phyloP scores from a whole-genome alignment of 805 yeast species.

The Suhomyces emberorum region DNA sequence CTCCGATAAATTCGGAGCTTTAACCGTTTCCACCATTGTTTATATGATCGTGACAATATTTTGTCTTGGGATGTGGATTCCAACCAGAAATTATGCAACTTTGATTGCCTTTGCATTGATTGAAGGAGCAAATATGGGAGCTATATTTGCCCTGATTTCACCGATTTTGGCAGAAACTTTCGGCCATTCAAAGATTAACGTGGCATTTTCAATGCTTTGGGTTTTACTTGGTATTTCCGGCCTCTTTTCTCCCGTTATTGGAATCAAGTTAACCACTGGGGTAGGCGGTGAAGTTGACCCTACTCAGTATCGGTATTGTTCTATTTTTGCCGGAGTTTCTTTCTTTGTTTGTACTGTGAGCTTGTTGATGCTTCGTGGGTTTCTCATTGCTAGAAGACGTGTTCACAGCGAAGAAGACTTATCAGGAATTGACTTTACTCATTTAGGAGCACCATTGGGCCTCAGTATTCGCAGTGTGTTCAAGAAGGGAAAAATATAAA shows the following conservation, averaged over 20 bases:
- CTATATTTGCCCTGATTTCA: slow-evolving; percentile 18
- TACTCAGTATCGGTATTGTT: slow-evolving; percentile 16
- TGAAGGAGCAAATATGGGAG: slow-evolving; percentile 20
- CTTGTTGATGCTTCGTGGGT: slow-evolving; percentile 20
- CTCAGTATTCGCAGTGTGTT: background rate
- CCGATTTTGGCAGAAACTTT: slow-evolving; percentile 17
- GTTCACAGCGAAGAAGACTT: background rate
- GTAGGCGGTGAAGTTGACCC: slow-evolving; percentile 10
- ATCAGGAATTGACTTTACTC: slow-evolving; percentile 5
- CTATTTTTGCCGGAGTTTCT: slow-evolving; percentile 19
- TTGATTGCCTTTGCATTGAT: slow-evolving; percentile 13
- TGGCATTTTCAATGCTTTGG: slow-evolving; percentile 21
- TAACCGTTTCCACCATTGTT: slow-evolving; percentile 13
- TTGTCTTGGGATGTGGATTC: slow-evolving; percentile 24
- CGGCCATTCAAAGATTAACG: slow-evolving; percentile 18
- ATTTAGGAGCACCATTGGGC: slow-evolving; percentile 1
- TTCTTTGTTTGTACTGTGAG: slow-evolving; percentile 14
- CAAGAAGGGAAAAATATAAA: background rate
- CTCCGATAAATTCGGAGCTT: slow-evolving; percentile 16
- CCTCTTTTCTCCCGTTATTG: slow-evolving; percentile 22
- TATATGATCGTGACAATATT: slow-evolving; percentile 16
- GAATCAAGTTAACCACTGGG: slow-evolving; percentile 17
- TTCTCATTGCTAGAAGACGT: slow-evolving; percentile 14
- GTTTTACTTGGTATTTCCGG: slow-evolving; percentile 18
- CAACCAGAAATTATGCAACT: slow-evolving; percentile 19